Conservation (phyloP, 129 eudicot genomes). For the Flaveria robusta region DNA sequence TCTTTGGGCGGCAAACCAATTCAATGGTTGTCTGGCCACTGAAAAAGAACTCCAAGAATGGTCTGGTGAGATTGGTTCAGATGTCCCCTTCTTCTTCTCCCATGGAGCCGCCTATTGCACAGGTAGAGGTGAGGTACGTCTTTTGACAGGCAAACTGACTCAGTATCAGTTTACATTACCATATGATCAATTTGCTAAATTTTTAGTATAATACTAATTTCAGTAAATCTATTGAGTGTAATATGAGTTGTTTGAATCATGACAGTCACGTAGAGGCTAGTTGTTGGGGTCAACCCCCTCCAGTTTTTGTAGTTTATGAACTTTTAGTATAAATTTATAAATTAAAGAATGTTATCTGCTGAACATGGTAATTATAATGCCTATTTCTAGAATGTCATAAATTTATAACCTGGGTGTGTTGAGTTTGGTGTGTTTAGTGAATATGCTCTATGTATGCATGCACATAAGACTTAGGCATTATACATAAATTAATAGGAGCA, state of each 20-base stretch:
- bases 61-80: constrained; percentile 98
- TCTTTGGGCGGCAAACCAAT: constrained; percentile 98
- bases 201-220: not conserved
- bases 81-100: constrained; percentile 92
- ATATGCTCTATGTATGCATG: not conserved
- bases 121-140: constrained; percentile 97
- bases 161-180: constrained; percentile 5
- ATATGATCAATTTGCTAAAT: not conserved
- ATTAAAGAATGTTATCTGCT: not conserved
- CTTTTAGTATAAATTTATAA: not conserved
- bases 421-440: not conserved
- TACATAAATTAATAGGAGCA: not conserved
- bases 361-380: not conserved
- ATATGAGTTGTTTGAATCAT: not conserved
- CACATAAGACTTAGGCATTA: not conserved
- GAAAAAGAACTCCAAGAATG: constrained; percentile 95
- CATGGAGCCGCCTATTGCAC: constrained; percentile 97
- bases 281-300: not conserved
- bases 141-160: constrained; percentile 8
- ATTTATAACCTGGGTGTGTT: not conserved
- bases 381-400: not conserved
- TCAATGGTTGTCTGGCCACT: constrained; percentile 78
- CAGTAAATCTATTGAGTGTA: not conserved
- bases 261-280: too few species aligned
- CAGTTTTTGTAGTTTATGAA: not conserved